Conservation (phyloP, 2,329 filamentous ascomycete species). For the Albophoma yamanashiensis region DNA sequence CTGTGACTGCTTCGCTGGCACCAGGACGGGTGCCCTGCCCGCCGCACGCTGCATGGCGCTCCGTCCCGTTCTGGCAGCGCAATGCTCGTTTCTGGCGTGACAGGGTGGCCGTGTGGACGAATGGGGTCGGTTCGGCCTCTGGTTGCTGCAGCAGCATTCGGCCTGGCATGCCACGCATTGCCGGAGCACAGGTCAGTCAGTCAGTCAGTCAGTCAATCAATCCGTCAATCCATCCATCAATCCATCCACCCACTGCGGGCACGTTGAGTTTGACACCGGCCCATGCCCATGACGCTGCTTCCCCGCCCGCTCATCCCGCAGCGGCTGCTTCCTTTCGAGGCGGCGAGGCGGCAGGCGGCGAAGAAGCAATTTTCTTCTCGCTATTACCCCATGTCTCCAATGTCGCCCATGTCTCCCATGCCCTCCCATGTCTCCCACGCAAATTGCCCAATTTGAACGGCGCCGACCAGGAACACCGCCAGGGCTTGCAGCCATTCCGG, state of each 20-base stretch:
- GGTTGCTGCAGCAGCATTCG: neutral
- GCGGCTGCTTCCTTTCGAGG: neutral
- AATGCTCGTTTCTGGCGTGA: neutral
- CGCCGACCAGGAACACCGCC: conserved; percentile 1
- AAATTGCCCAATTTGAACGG: conserved; percentile 15
- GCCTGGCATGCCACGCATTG: neutral
- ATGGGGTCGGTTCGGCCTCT: neutral
- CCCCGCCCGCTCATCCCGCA: neutral
- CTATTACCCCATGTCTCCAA: neutral
- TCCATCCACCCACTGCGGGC: neutral
- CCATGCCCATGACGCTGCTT: neutral
- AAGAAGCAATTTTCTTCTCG: conserved; percentile 2
- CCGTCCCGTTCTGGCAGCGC: conserved; percentile 1
- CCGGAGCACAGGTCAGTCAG: neutral
- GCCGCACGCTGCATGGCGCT: neutral
- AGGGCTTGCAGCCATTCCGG: conserved; percentile 3
- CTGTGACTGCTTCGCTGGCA: conserved; percentile 7
- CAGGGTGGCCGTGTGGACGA: neutral
- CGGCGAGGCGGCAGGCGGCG: neutral
- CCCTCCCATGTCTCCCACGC: conserved; percentile 4
- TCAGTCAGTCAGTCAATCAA: neutral
- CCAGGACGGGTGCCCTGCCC: conserved; percentile 3
- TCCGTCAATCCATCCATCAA: no score
- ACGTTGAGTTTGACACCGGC: neutral
- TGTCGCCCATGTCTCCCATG: no score